Evolutionary conservation across 768 basidiomycete genomes (phyloP).

Genomic region (Tricholoma flavovirens): DNA sequence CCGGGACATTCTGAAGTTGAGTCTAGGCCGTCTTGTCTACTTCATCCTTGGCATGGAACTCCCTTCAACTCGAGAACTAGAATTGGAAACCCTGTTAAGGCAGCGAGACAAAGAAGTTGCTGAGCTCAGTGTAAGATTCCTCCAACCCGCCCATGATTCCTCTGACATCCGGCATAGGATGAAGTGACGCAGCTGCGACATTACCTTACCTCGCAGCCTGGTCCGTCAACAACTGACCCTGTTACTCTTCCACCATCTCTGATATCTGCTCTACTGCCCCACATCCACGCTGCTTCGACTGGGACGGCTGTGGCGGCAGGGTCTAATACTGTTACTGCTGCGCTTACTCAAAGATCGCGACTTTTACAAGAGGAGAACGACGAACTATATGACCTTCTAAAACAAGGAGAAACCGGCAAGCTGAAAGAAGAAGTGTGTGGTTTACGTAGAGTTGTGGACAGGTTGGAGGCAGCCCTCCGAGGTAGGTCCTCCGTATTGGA

Average conservation of each 20-base stretch:
- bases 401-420: constrained; percentile 69
- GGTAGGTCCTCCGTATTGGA: constrained; percentile 38
- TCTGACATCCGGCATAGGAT: constrained; percentile 41
- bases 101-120: constrained; percentile 68
- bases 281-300: constrained; percentile 43
- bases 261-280: constrained; percentile 63
- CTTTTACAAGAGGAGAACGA: constrained; percentile 84
- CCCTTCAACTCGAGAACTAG: constrained; percentile 70
- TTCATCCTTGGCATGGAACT: constrained; percentile 47
- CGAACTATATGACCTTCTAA: constrained; percentile 73
- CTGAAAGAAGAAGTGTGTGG: constrained; percentile 77
- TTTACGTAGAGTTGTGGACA: constrained; percentile 58
- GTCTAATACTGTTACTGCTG: constrained; percentile 59
- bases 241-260: constrained; percentile 68
- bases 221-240: constrained; percentile 52
- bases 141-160: background rate
- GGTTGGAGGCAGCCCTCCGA: constrained; percentile 70
- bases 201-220: constrained; percentile 56
- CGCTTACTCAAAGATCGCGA: constrained; percentile 67
- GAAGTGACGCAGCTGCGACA: constrained; percentile 67
- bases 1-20: constrained; percentile 5
- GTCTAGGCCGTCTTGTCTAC: constrained; percentile 5
- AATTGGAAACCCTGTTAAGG: constrained; percentile 74
- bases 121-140: constrained; percentile 60
- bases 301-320: constrained; percentile 25